phyloP scores from a whole-genome alignment of 2,329 filamentous ascomycete genomes.

The Venturia nashicola region DNA sequence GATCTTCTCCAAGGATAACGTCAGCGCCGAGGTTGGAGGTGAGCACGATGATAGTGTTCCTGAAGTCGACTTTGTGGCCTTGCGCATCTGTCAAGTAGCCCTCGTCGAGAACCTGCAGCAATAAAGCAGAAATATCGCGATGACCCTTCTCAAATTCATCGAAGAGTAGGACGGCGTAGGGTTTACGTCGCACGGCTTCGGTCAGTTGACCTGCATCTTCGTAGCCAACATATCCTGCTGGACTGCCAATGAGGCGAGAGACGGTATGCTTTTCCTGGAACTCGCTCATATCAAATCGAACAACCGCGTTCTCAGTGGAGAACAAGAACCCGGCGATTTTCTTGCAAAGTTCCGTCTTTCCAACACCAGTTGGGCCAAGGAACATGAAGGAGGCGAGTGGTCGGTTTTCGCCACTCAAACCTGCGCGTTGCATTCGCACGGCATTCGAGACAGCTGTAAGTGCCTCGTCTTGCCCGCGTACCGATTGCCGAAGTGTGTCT shows the following conservation, averaged over 20 bases:
- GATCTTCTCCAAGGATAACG: constrained; percentile 69
- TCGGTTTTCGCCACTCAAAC: constrained; percentile 79
- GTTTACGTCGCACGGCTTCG: constrained; percentile 87
- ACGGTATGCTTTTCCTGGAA: constrained; percentile 97
- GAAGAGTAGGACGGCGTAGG: constrained; percentile 87
- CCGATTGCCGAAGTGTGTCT: constrained; percentile 67
- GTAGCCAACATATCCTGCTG: constrained; percentile 91
- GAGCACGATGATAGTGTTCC: constrained; percentile 90
- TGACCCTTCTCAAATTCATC: constrained; percentile 98
- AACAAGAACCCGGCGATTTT: constrained; percentile 90
- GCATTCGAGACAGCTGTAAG: constrained; percentile 84
- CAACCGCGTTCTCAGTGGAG: constrained; percentile 78
- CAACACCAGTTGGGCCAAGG: constrained; percentile 88
- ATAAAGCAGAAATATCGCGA: constrained; percentile 79
- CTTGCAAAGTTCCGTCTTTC: constrained; percentile 96
- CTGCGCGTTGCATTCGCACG: constrained; percentile 85
- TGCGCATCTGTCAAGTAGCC: constrained; percentile 92
- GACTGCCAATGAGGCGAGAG: constrained; percentile 80
- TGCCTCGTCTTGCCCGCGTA: constrained; percentile 90
- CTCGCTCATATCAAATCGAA: constrained; percentile 95
- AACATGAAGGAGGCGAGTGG: constrained; percentile 96
- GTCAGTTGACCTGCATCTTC: constrained; percentile 94
- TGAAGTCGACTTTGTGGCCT: constrained; percentile 92
- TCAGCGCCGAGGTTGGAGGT: constrained; percentile 92
- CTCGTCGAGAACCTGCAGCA: constrained; percentile 91